A percentile compares a stretch with the other conserved stretches of the same genome.
Evolutionary conservation across 2,329 filamentous ascomycete species (phyloP).

Genomic region (Mollisia scopiformis): DNA sequence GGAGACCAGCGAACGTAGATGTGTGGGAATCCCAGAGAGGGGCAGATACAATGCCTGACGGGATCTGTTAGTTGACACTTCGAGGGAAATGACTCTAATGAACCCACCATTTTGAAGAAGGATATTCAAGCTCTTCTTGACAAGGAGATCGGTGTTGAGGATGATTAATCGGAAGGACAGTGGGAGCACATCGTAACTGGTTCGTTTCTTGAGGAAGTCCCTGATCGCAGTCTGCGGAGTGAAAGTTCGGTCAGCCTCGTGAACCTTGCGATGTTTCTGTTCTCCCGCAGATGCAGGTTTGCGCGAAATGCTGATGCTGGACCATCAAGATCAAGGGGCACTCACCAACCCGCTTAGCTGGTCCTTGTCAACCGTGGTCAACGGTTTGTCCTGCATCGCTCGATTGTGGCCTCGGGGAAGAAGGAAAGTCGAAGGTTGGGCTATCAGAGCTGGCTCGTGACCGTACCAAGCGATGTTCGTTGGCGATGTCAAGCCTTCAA

Average conservation of each 20-base stretch:
- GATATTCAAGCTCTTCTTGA: constrained; percentile 96
- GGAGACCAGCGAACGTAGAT: constrained; percentile 88
- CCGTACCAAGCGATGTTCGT: constrained; percentile 32
- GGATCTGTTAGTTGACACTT: constrained; percentile 9
- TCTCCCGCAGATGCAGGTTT: background rate
- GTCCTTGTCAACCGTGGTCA: constrained; percentile 71
- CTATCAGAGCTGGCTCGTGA: constrained; percentile 36
- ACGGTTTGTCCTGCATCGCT: constrained; percentile 41
- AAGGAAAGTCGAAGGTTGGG: constrained; percentile 41
- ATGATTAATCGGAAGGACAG: constrained; percentile 95
- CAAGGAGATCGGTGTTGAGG: constrained; percentile 91
- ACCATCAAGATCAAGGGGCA: constrained; percentile 24
- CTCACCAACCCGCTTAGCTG: constrained; percentile 79
- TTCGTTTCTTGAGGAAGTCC: constrained; percentile 94
- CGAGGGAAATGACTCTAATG: background rate
- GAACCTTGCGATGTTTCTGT: constrained; percentile 6
- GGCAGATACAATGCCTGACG: constrained; percentile 89
- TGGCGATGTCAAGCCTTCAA: constrained; percentile 29
- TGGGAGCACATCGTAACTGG: constrained; percentile 96
- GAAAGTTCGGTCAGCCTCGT: constrained; percentile 33
- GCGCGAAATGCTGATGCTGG: background rate
- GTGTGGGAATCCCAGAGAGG: constrained; percentile 95
- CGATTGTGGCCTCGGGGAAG: constrained; percentile 36
- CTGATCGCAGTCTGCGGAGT: constrained; percentile 77
- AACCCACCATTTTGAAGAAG: constrained; percentile 87